A percentile compares a stretch with the other conserved stretches of the same genome.
phyloP scores from a whole-genome alignment of 2,329 filamentous ascomycete genomes.

The Sporothrix sp. region DNA sequence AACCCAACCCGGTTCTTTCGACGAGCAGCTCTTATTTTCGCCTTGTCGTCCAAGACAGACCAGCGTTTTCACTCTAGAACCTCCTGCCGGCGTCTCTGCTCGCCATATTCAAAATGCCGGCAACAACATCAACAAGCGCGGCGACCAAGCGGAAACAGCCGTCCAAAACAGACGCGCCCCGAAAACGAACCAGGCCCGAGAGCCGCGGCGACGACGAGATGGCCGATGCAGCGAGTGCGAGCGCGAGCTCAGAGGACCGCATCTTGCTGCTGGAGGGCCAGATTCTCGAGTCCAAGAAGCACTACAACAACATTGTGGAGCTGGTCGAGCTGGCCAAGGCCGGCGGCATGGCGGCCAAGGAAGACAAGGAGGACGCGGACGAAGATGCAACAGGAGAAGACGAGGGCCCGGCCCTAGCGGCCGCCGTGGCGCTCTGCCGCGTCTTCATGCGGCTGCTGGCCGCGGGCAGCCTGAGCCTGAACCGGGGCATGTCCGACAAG shows the following conservation, averaged over 20 bases:
- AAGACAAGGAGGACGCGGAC: neutral
- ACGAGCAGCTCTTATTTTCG: too few species aligned
- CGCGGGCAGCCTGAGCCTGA: constrained; percentile 58
- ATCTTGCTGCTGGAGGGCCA: constrained; percentile 70
- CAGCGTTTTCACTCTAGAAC: neutral
- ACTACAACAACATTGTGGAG: constrained; percentile 82
- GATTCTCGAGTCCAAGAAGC: constrained; percentile 74
- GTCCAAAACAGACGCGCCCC: constrained; percentile 40
- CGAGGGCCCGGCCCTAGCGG: constrained; percentile 43
- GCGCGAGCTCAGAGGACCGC: too few species aligned
- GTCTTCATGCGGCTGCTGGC: constrained; percentile 76
- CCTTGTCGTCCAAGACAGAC: neutral
- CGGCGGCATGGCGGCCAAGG: constrained; percentile 18
- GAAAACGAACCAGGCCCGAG: constrained; percentile 25
- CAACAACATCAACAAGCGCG: neutral
- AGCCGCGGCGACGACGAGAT: constrained; percentile 38
- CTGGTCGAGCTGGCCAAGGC: constrained; percentile 53
- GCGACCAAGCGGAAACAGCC: constrained; percentile 42
- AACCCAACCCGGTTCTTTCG: neutral
- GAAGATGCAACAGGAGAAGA: constrained; percentile 7
- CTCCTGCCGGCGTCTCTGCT: too few species aligned
- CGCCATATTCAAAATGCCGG: constrained; percentile 10
- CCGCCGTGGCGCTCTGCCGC: constrained; percentile 73
- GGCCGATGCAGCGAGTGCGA: constrained; percentile 32
- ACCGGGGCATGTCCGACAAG: constrained; percentile 57